These are phyloP conservation scores for Microdochium nivale DNA, from an alignment of 2,329 filamentous ascomycete genomes.

Conservation along the genomic window DNA sequence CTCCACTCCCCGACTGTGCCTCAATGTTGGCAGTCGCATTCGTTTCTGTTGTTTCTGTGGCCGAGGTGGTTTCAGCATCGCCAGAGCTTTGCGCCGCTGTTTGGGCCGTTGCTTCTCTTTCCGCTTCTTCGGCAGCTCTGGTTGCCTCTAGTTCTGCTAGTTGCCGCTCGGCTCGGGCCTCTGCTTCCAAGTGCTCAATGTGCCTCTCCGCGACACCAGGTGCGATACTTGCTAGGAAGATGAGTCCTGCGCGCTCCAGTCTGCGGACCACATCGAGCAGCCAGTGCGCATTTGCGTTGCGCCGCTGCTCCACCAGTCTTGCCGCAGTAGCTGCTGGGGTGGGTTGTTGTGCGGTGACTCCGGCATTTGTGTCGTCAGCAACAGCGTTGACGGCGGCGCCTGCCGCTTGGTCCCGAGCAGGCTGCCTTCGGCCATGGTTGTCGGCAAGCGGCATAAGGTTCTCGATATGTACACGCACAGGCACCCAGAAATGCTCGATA, in stretches of 20 bases:
- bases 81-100: background rate
- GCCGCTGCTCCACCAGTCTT: constrained; percentile 40
- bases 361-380: constrained; percentile 6
- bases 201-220: constrained; percentile 59
- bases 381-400: constrained; percentile 10
- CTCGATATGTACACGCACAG: constrained; percentile 50
- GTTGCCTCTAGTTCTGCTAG: background rate
- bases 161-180: constrained; percentile 26
- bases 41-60: background rate
- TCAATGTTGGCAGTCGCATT: background rate
- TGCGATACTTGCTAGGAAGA: constrained; percentile 59
- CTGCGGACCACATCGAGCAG: constrained; percentile 41
- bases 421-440: constrained; percentile 9
- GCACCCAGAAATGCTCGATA: constrained; percentile 45
- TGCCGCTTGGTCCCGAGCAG: constrained; percentile 9
- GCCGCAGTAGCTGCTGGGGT: constrained; percentile 44
- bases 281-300: constrained; percentile 37
- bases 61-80: background rate
- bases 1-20: background rate
- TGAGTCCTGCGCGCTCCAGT: constrained; percentile 49
- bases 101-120: background rate
- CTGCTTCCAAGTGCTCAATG: constrained; percentile 48
- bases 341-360: constrained; percentile 14
- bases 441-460: constrained; percentile 46
- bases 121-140: background rate